These are phyloP conservation scores for Zygotorulaspora chibaensis DNA, from an alignment of 805 yeast species.

Conservation along the genomic window DNA sequence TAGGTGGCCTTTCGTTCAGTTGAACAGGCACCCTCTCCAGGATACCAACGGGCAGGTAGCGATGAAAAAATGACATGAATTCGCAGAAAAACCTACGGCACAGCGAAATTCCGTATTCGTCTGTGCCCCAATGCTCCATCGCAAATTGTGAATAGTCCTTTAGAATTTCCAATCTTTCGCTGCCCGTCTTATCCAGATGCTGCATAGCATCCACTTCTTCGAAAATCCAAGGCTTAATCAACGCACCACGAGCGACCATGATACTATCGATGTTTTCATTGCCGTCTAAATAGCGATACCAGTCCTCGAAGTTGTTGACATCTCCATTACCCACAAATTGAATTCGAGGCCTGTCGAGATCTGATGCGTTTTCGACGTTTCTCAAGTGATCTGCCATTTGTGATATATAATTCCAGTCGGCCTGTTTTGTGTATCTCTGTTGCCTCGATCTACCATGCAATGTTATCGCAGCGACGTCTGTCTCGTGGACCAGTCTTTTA, in stretches of 20 bases:
- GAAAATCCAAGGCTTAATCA: constrained; percentile 97
- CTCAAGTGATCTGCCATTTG: constrained; percentile 68
- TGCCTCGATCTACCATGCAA: constrained; percentile 95
- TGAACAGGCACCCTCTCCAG: constrained; percentile 84
- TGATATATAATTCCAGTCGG: constrained; percentile 87
- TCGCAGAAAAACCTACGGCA: constrained; percentile 92
- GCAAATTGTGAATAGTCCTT: constrained; percentile 72
- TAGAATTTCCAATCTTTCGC: constrained; percentile 78
- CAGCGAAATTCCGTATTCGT: constrained; percentile 84
- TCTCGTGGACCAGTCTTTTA: constrained; percentile 64
- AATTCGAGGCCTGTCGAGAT: constrained; percentile 65
- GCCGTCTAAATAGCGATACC: constrained; percentile 63
- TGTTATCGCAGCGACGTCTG: constrained; percentile 86
- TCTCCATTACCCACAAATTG: constrained; percentile 96
- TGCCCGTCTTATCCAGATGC: constrained; percentile 83
- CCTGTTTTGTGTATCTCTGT: constrained; percentile 86
- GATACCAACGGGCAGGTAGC: constrained; percentile 92
- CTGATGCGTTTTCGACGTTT: constrained; percentile 48
- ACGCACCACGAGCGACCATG: constrained; percentile 97
- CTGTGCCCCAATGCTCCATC: constrained; percentile 96
- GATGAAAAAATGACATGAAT: constrained; percentile 86
- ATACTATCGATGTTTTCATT: constrained; percentile 76
- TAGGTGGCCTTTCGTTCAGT: constrained; percentile 89
- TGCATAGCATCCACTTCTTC: constrained; percentile 91
- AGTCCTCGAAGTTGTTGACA: constrained; percentile 78